These are phyloP conservation scores for Abortiporus biennis DNA, from an alignment of 1,284 basidiomycete species.

Conservation along the genomic window DNA sequence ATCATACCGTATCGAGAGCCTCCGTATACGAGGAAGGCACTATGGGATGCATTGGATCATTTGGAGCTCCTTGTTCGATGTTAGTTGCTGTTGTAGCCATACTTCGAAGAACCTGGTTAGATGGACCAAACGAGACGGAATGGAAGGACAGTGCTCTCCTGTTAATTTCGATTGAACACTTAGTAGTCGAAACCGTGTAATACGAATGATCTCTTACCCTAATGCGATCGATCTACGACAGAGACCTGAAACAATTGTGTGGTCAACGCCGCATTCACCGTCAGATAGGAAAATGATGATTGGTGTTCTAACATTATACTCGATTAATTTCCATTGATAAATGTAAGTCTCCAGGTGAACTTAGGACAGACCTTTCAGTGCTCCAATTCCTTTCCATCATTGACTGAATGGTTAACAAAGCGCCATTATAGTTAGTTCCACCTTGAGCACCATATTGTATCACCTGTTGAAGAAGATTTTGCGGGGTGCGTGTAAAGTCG, in stretches of 20 bases:
- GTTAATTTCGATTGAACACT: conserved; percentile 1
- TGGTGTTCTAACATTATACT: conserved; percentile 48
- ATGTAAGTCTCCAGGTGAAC: not conserved
- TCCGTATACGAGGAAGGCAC: conserved; percentile 45
- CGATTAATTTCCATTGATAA: too few species aligned
- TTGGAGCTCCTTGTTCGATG: conserved; percentile 40
- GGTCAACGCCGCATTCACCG: conserved; percentile 40
- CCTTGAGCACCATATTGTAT: conserved; percentile 28
- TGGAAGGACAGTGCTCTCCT: conserved; percentile 59
- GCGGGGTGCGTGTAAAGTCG: conserved; percentile 44
- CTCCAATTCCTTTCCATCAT: conserved; percentile 48
- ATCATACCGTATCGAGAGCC: conserved; percentile 48
- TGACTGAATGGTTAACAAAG: conserved; percentile 30
- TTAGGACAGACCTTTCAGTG: conserved; percentile 38
- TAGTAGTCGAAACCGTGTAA: not conserved
- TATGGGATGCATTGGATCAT: conserved; percentile 34
- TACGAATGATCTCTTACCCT: conserved; percentile 31
- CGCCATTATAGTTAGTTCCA: conserved; percentile 44
- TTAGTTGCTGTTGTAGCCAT: conserved; percentile 51
- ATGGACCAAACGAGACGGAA: conserved; percentile 48
- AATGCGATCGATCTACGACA: conserved; percentile 38
- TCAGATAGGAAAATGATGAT: conserved; percentile 60
- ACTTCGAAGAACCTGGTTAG: conserved; percentile 31
- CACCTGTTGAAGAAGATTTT: conserved; percentile 36
- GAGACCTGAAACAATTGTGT: conserved; percentile 37